Evolutionary conservation across 2,329 filamentous ascomycete genomes (phyloP).

Genomic region (Claviceps pazoutovae): DNA sequence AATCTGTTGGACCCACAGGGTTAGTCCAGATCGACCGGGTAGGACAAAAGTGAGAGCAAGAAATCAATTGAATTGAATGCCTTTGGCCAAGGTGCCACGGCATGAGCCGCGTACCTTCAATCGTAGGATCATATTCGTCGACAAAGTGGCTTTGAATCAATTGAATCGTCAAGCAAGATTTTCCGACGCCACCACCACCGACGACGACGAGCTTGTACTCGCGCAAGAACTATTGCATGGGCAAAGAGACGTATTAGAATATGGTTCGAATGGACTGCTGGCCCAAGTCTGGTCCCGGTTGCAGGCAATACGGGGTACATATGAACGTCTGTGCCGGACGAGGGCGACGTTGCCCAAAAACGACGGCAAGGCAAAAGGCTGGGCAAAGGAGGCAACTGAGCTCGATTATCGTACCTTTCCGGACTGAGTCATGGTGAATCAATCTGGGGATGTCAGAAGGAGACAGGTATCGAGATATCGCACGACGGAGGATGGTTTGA

Average conservation of each 20-base stretch:
- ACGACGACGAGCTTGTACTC: constrained; percentile 96
- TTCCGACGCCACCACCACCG: constrained; percentile 94
- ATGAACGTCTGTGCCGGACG: not conserved
- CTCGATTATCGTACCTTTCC: constrained; percentile 18
- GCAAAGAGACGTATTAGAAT: not conserved
- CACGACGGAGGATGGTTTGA: constrained; percentile 1
- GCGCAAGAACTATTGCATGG: constrained; percentile 53
- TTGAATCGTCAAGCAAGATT: constrained; percentile 98
- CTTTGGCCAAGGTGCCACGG: not conserved
- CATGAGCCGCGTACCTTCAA: constrained; percentile 56
- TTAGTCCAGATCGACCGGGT: not conserved
- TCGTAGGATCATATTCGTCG: constrained; percentile 98
- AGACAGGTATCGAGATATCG: constrained; percentile 3
- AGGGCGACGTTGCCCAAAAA: not conserved
- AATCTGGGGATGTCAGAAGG: not conserved
- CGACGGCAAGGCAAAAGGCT: not conserved
- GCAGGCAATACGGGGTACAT: not conserved
- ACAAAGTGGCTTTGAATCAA: constrained; percentile 94
- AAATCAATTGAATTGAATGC: not conserved
- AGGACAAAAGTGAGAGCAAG: not conserved
- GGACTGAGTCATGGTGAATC: constrained; percentile 20
- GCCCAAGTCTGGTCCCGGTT: not conserved
- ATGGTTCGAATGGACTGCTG: not conserved
- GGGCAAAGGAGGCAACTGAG: not conserved
- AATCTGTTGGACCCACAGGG: constrained; percentile 49